A percentile compares a stretch with the other conserved stretches of the same genome.
Evolutionary conservation across 768 basidiomycete genomes (phyloP).

Genomic region (Lentinus tigrinus): DNA sequence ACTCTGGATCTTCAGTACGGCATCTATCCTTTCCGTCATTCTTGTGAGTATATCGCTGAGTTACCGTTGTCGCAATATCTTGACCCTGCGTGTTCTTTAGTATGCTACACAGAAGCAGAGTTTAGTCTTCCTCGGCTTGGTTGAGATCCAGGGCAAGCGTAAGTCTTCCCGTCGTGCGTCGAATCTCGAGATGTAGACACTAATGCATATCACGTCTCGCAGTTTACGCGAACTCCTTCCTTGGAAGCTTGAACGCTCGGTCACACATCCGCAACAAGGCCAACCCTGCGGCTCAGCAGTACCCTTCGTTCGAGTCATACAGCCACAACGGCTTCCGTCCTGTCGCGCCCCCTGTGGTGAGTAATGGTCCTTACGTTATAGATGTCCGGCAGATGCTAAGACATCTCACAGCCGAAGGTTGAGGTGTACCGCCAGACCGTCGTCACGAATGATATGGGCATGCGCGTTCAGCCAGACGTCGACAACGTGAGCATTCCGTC

Average conservation of each 20-base stretch:
- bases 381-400: background rate
- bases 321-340: slow-evolving; percentile 10
- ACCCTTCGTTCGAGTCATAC: slow-evolving; percentile 12
- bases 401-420: slow-evolving; percentile 1
- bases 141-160: slow-evolving; percentile 21
- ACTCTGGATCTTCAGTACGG: background rate
- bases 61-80: background rate
- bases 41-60: slow-evolving; percentile 2
- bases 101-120: slow-evolving; percentile 10
- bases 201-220: background rate
- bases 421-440: slow-evolving; percentile 10
- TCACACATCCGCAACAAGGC: slow-evolving; percentile 11
- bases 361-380: background rate
- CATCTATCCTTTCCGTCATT: slow-evolving; percentile 12
- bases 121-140: slow-evolving; percentile 17
- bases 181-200: too few relatives aligned
- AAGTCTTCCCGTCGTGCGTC: background rate
- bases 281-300: background rate
- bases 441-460: slow-evolving; percentile 6
- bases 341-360: background rate
- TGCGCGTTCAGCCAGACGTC: background rate
- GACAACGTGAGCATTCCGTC: background rate
- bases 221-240: slow-evolving; percentile 19
- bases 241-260: slow-evolving; percentile 14
- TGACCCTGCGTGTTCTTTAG: background rate